Evolutionary conservation across 2,329 filamentous ascomycete genomes (phyloP), one percentile per base, ranked within the genome.

Genomic region (Colletotrichum plurivorum): DNA sequence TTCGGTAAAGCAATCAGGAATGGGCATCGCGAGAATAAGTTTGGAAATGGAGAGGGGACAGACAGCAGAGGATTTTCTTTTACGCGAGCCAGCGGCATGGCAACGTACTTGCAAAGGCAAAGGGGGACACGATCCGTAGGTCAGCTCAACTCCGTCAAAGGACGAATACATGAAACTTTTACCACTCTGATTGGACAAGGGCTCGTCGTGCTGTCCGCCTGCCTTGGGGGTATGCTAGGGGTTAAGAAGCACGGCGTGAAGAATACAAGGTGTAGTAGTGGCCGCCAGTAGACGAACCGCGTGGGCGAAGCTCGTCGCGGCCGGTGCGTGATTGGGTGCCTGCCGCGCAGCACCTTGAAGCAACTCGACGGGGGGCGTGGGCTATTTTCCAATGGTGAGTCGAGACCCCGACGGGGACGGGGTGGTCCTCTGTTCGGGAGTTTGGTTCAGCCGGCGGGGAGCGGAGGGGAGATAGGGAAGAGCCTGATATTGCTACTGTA

Each of bases 141-240:
- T 18, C 51, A 63, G 53, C 48, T 18, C 31, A 62, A 46, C 15
- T 57, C 31, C 56, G 59, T 67, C 45, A 57, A 60, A 45, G 46
- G 53, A 67, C 45, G 64, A 64, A 58, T 54, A 43, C 15, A 64
- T 64, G 53, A 63, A 55, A 49, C 31, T 39, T 58, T 64, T 68
- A 39, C 20, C 48, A 68, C 27, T 58, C 56, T 12, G 5, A 18
- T 25, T 12, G 10, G 20, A 51, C 31, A 46, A 18, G 43, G n/a
- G 43, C 43, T 2, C 6, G 43, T 18, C 43, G 7, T 10, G 31
- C 10, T 36, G 10, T 10, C 31, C 10, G 6, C 8, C 31, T 36
- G 8, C 31, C 31, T 36, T 10, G 31, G 31, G 31, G 2, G 9
- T 8, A 36, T 12, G 2, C 31, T 36, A 5, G 31, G 31, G 10